Evolutionary conservation across 169 alveolate species (phyloP), one percentile per base, ranked within the genome.

Genomic region (Ophryocystis elektroscirrha): DNA sequence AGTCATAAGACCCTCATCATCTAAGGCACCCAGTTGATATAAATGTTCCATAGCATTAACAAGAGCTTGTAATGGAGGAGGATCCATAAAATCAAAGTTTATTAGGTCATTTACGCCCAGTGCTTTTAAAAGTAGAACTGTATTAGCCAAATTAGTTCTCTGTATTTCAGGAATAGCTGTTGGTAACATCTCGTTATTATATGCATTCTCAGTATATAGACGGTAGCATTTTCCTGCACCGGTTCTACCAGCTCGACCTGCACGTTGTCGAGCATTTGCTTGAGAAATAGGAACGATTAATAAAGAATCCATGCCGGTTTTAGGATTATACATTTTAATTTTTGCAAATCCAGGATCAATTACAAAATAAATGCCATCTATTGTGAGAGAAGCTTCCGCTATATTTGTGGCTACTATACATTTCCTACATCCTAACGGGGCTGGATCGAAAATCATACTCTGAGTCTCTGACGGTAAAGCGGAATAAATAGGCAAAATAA

Each of bases 231-330:
- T 88, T 0, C 96, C 97, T 1, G 95, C 94, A 0, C 94, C 96
- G 0, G 99, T 90, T 63, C 98, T 71, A 0, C 99, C 99, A 0
- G 99, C 99, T 30, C 99, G 81, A 1, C 99, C 99, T 2, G 98
- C 94, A 59, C 99, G 67, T 73, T 94, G 96, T 53, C 81, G 78
- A 0, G 99, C 98, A 51, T 87, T 85, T 2, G 98, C 97, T 69
- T 91, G 84, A 23, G 96, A 80, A 22, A 89, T 91, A 0, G 99
- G 98, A 2, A 89, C 92, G 30, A 92, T 89, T 6, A 85, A 78
- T 49, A 94, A 74, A 20, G 91, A 65, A 50, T 94, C 99, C 98
- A 94, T 94, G 45, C 98, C 98, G 22, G 93, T 66, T 68, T 88
- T 87, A 6, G 97, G 86, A 61, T 89, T 88, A 59, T 83, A 93